phyloP scores from a whole-genome alignment of 495 filamentous ascomycete species.

The Aspergillus homomorphus region DNA sequence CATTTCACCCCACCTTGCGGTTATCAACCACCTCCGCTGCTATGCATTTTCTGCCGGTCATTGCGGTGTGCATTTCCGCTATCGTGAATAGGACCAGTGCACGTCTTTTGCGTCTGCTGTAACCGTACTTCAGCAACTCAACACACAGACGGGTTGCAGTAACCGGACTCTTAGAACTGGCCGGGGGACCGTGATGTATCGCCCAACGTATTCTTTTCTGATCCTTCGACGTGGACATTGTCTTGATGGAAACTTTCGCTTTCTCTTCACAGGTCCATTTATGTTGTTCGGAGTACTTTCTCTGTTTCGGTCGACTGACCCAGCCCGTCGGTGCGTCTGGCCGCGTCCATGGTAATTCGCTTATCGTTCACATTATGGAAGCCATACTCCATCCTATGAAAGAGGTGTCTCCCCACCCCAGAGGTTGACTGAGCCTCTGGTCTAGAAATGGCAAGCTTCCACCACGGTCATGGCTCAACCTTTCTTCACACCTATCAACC shows the following conservation, averaged over 20 bases:
- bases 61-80: slow-evolving; percentile 22
- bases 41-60: slow-evolving; percentile 27
- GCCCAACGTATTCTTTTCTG: slow-evolving; percentile 20
- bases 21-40: slow-evolving; percentile 26
- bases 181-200: slow-evolving; percentile 22
- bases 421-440: slow-evolving; percentile 9
- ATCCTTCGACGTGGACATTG: slow-evolving; percentile 30
- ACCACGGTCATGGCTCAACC: background rate
- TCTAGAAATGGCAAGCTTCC: slow-evolving; percentile 17
- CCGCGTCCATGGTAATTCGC: slow-evolving; percentile 26
- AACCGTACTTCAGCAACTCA: slow-evolving; percentile 8
- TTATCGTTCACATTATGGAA: slow-evolving; percentile 15
- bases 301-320: slow-evolving; percentile 30
- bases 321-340: slow-evolving; percentile 30
- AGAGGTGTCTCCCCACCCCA: slow-evolving; percentile 16
- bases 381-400: slow-evolving; percentile 18
- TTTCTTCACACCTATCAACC: slow-evolving; percentile 1
- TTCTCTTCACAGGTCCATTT: slow-evolving; percentile 16
- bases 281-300: no score
- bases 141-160: slow-evolving; percentile 12
- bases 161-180: slow-evolving; percentile 7
- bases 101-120: slow-evolving; percentile 13
- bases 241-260: slow-evolving; percentile 27
- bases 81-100: slow-evolving; percentile 27
- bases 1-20: slow-evolving; percentile 25